These are phyloP conservation scores for Lavandula angustifolia DNA, from an alignment of 257 asterid genomes.

Conservation along the genomic window DNA sequence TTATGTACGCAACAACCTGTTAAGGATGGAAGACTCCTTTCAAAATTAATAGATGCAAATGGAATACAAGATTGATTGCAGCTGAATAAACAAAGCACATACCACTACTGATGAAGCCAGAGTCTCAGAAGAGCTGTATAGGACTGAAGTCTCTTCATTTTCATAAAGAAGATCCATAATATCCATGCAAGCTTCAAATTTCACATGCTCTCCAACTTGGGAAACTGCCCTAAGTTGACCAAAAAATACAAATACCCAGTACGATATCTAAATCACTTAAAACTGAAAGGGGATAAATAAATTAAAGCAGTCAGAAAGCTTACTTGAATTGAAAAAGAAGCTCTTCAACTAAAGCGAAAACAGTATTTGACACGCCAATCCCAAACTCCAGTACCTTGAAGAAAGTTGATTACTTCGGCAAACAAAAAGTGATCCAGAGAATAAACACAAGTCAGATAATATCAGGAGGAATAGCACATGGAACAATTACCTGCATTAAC, in stretches of 20 bases:
- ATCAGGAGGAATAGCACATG: constrained; percentile 15
- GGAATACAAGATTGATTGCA: not conserved
- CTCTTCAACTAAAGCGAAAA: constrained; percentile 52
- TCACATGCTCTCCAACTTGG: constrained; percentile 55
- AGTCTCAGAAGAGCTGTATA: constrained; percentile 52
- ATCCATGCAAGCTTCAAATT: constrained; percentile 69
- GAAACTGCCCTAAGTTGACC: constrained; percentile 53
- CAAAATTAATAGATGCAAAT: constrained; percentile 1
- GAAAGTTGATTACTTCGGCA: constrained; percentile 26
- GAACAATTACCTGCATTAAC: constrained; percentile 62
- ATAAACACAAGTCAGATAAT: constrained; percentile 5
- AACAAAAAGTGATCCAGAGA: constrained; percentile 22
- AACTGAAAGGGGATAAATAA: constrained; percentile 2
- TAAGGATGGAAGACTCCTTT: constrained; percentile 22
- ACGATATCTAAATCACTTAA: constrained; percentile 15
- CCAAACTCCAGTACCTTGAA: constrained; percentile 58
- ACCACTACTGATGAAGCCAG: constrained; percentile 77
- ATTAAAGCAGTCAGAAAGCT: constrained; percentile 31
- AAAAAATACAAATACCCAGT: not conserved
- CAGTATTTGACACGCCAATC: constrained; percentile 55
- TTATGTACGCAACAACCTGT: constrained; percentile 70
- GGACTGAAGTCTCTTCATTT: constrained; percentile 57
- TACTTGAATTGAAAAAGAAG: constrained; percentile 66
- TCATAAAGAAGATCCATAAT: constrained; percentile 86
- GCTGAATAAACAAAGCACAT: constrained; percentile 33